Conservation (phyloP, 2,329 filamentous ascomycete genomes). For the Pyrenochaeta sp. region DNA sequence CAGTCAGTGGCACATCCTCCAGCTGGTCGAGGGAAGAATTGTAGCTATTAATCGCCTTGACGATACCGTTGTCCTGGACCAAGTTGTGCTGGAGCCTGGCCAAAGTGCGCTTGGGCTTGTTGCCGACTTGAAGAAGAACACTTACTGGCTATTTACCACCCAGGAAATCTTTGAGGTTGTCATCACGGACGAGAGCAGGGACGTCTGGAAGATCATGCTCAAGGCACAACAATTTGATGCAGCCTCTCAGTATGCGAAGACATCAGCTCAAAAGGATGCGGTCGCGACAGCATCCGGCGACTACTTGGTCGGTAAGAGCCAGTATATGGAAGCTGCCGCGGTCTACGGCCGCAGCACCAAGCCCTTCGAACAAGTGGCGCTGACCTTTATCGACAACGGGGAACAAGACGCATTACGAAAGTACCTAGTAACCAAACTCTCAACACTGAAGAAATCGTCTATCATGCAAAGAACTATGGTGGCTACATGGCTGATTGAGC, state of each 20-base stretch:
- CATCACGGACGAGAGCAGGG: constrained; percentile 85
- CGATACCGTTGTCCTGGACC: constrained; percentile 85
- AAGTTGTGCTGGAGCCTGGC: constrained; percentile 80
- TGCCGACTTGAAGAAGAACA: constrained; percentile 92
- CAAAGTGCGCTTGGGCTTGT: constrained; percentile 84
- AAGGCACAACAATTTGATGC: constrained; percentile 86
- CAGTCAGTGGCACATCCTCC: constrained; percentile 92
- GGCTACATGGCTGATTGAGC: constrained; percentile 91
- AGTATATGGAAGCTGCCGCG: constrained; percentile 84
- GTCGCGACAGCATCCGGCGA: constrained; percentile 94
- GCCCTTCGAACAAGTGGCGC: constrained; percentile 92
- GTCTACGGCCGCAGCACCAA: constrained; percentile 97
- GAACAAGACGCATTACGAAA: constrained; percentile 91
- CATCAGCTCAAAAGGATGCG: constrained; percentile 82
- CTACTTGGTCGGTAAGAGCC: constrained; percentile 80
- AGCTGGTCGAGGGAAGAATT: constrained; percentile 81
- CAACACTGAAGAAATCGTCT: constrained; percentile 79
- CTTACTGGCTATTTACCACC: constrained; percentile 94
- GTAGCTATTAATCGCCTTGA: constrained; percentile 88
- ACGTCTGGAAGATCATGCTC: constrained; percentile 95
- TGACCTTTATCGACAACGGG: constrained; percentile 87
- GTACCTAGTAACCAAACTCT: constrained; percentile 86
- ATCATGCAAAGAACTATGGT: constrained; percentile 96
- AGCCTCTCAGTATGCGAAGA: constrained; percentile 85
- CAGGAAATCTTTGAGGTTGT: constrained; percentile 94